phyloP scores from a whole-genome alignment of 352 stramenopile species.

The Globisporangium alternatum region DNA sequence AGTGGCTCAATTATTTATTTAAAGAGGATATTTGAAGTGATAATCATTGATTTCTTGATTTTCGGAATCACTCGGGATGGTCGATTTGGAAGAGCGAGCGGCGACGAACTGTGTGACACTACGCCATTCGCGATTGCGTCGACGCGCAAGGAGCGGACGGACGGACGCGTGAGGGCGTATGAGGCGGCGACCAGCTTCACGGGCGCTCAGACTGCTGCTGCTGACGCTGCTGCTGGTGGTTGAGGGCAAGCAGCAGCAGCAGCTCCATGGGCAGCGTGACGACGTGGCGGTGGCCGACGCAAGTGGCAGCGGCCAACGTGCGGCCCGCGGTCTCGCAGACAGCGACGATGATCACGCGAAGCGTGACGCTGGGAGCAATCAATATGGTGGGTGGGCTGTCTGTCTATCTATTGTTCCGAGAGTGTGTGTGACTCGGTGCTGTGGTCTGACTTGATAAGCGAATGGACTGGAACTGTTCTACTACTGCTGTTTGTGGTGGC shows the following conservation, averaged over 20 bases:
- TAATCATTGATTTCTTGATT: too few species aligned
- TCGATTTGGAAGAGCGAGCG: too few species aligned
- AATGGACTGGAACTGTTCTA: neutral
- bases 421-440: neutral
- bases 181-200: neutral
- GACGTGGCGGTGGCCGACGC: neutral
- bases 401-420: neutral
- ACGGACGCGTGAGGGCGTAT: neutral
- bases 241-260: neutral
- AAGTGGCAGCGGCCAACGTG: neutral
- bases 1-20: too few species aligned
- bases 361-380: neutral
- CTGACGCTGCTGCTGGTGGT: neutral
- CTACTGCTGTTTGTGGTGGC: neutral
- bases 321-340: neutral
- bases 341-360: neutral
- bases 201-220: neutral
- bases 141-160: neutral
- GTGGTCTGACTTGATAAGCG: neutral
- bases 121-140: constrained; percentile 1
- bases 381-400: neutral
- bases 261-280: neutral
- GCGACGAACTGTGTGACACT: constrained; percentile 2
- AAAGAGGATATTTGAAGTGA: too few species aligned
- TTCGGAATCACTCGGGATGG: too few species aligned